Evolutionary conservation across 768 basidiomycete genomes (phyloP), one percentile per base, ranked within the genome.

Genomic region (Rhodosporidiobolus odoratus): DNA sequence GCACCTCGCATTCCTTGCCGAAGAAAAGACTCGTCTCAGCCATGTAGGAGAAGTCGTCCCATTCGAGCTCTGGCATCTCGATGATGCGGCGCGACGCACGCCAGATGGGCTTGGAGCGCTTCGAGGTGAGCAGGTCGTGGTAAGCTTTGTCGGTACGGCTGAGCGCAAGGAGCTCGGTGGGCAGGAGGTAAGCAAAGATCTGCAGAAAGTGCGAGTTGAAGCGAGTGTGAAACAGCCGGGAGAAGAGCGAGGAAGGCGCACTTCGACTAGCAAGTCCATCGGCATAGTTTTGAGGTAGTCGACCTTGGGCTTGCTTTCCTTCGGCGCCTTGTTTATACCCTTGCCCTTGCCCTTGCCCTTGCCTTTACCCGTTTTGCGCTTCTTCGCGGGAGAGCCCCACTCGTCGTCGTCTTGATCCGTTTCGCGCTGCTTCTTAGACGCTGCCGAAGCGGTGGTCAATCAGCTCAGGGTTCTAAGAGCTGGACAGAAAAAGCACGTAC

Each of bases 121-220:
- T 48, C 10, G 27, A 41, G 27, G 48, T 25, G 58, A 62, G 67
- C 25, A 58, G 34, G 27, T 45, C 15, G 43, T 41, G 43, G 47
- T 62, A 66, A 23, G 19, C 15, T 27, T 58, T 57, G n/a, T 21
- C 37, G 23, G 56, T 62, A 35, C 54, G 43, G 19, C 58, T 4
- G 52, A 65, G 60, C n/a, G 40, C 6, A 54, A 63, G 56, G 23
- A 66, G 72, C 73, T 73, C 58, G 76, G 76, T 76, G 77, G 58
- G 79, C 68, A 61, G 77, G 76, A 71, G 74, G 73, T 52, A 30
- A 4, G 68, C 35, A 58, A 63, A 63, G 62, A 64, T 60, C 67
- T 69, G 47, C 8, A 37, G 8, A 61, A 76, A 77, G 19, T 75
- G 57, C 58, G 76, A 66, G 25, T 76, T 47, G 50, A 78, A 40